Percentiles rank a stretch among this genome's conserved stretches.
Conservation (phyloP, 2,329 filamentous ascomycete genomes). For the Fusarium lateritium region DNA sequence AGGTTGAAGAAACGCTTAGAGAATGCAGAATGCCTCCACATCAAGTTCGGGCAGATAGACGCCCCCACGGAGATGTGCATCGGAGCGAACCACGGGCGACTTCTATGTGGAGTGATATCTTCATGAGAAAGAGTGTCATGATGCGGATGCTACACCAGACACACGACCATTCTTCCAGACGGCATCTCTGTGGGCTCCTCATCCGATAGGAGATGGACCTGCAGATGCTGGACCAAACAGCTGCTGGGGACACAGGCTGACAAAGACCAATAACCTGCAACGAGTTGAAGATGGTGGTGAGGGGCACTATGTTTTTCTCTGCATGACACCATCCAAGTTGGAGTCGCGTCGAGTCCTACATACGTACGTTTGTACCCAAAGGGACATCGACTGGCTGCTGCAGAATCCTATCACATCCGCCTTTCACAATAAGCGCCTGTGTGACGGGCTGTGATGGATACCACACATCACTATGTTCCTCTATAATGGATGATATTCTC, state of each 20-base stretch:
- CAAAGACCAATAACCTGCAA: conserved; percentile 36
- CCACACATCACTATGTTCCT: conserved; percentile 27
- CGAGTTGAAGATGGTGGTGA: conserved; percentile 39
- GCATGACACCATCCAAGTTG: conserved; percentile 50
- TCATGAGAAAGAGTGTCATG: conserved; percentile 38
- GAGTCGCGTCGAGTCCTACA: conserved; percentile 34
- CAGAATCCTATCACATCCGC: conserved; percentile 27
- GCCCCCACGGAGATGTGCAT: conserved; percentile 31
- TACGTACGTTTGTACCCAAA: conserved; percentile 19
- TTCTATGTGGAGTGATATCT: conserved; percentile 37
- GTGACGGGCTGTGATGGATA: conserved; percentile 28
- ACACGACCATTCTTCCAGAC: conserved; percentile 32
- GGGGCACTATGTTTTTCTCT: conserved; percentile 40
- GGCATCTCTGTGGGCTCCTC: conserved; percentile 34
- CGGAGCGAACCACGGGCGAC: conserved; percentile 13
- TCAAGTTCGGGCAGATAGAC: conserved; percentile 15
- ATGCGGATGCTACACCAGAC: conserved; percentile 42
- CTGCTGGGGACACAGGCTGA: conserved; percentile 31
- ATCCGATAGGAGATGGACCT: conserved; percentile 47
- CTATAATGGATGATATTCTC: conserved; percentile 2
- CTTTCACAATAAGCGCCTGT: conserved; percentile 41
- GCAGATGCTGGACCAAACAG: conserved; percentile 33
- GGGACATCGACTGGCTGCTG: conserved; percentile 26
- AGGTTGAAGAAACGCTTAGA: neutral
- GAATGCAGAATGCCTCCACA: conserved; percentile 13